These are phyloP conservation scores for Letharia lupina DNA, from an alignment of 495 filamentous ascomycete genomes.

Conservation along the genomic window DNA sequence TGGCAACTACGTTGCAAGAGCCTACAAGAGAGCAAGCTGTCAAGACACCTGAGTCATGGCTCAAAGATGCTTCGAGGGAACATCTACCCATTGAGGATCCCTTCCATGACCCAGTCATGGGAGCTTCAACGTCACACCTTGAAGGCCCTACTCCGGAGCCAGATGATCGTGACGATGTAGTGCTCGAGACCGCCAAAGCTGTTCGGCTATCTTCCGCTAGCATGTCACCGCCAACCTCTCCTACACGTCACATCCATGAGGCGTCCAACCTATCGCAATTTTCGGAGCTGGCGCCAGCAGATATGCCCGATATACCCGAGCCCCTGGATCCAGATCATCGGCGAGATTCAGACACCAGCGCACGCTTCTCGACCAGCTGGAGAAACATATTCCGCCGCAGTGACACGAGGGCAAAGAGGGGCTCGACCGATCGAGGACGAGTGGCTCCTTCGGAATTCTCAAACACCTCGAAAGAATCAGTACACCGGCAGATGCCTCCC, in stretches of 20 bases:
- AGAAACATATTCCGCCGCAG: slow-evolving; percentile 68
- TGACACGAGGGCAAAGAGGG: slow-evolving; percentile 48
- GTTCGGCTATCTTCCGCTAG: slow-evolving; percentile 45
- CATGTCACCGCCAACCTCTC: slow-evolving; percentile 49
- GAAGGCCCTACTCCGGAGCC: slow-evolving; percentile 29
- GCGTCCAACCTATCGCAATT: slow-evolving; percentile 49
- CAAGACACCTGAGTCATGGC: slow-evolving; percentile 25
- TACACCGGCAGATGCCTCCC: slow-evolving; percentile 42
- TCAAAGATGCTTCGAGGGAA: slow-evolving; percentile 24
- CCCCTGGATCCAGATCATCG: slow-evolving; percentile 33
- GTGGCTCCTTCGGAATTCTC: slow-evolving; percentile 54
- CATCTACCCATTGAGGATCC: slow-evolving; percentile 17
- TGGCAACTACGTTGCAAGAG: slow-evolving; percentile 14
- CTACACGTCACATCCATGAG: slow-evolving; percentile 41
- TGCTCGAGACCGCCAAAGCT: slow-evolving; percentile 38
- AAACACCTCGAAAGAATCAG: slow-evolving; percentile 80
- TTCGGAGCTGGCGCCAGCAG: slow-evolving; percentile 39
- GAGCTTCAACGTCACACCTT: slow-evolving; percentile 21
- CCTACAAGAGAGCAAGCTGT: slow-evolving; percentile 21
- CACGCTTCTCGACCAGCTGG: slow-evolving; percentile 41
- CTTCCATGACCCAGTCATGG: slow-evolving; percentile 27
- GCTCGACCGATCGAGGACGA: slow-evolving; percentile 48
- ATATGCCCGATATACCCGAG: slow-evolving; percentile 40
- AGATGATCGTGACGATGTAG: slow-evolving; percentile 36
- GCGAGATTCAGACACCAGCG: slow-evolving; percentile 42